These are phyloP conservation scores for Alternaria sp. DNA, from an alignment of 2,329 filamentous ascomycete species.

Conservation along the genomic window DNA sequence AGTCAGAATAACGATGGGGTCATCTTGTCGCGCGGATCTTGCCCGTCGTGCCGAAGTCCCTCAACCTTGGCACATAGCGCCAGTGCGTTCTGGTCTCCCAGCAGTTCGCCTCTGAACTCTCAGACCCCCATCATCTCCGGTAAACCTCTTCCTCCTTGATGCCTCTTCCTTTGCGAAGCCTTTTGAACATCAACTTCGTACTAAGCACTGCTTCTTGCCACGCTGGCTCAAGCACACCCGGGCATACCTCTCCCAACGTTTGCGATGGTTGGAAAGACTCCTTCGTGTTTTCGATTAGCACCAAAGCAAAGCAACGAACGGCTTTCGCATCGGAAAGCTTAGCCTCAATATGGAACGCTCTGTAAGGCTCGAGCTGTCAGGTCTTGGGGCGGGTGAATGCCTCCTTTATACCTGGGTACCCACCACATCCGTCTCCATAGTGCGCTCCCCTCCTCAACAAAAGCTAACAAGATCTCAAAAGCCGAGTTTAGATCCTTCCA, in stretches of 20 bases:
- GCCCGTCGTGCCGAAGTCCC: not conserved
- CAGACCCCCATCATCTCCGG: not conserved
- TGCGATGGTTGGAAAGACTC: too few species aligned
- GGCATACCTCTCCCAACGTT: not conserved
- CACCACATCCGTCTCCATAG: not conserved
- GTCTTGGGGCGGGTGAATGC: too few species aligned
- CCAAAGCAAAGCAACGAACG: too few species aligned
- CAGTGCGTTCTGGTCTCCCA: not conserved
- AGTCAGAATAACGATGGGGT: too few species aligned
- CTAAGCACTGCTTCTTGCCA: not conserved
- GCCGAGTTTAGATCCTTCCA: not conserved
- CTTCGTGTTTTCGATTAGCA: too few species aligned
- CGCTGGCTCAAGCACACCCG: not conserved
- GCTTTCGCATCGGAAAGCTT: too few species aligned
- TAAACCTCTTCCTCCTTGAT: not conserved
- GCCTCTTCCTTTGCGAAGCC: not conserved
- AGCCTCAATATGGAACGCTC: too few species aligned
- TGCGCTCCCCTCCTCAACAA: not conserved
- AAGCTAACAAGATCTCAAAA: not conserved
- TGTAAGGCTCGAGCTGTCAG: too few species aligned
- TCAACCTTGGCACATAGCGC: not conserved
- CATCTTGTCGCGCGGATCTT: not conserved
- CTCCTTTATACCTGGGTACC: too few species aligned
- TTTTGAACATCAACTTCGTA: too few species aligned
- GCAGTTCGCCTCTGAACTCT: not conserved